Evolutionary conservation across 73 alveolate genomes (phyloP), one percentile per base, ranked within the genome.

Genomic region (Stentor coeruleus): DNA sequence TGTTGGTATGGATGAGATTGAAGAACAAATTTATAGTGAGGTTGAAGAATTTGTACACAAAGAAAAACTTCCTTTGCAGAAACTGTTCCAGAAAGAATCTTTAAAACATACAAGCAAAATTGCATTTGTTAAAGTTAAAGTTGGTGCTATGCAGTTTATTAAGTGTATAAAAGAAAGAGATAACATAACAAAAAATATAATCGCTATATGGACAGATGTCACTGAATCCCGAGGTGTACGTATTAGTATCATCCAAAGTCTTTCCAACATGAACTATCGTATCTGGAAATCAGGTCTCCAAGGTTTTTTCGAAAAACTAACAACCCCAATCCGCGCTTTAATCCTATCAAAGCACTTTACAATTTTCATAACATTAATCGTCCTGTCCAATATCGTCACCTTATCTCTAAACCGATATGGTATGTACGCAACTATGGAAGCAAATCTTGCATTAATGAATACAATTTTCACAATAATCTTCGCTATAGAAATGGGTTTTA

Each of bases 401-500:
- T 74, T 89, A 75, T 85, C 95, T 2, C 41, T 85, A 59, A 88
- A 86, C 57, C 83, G 74, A 33, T 86, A 90, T 59, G 96, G 93
- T 3, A 87, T 87, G 6, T 66, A 39, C 39, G 28, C 81, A 11
- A 81, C 49, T 20, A 59, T 77, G 0, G 76, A 59, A 86, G 38
- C 36, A 38, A n/a, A 89, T 41, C 79, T 90, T 2, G 33, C 40
- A 39, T 30, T 36, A 1, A 77, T 92, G 36, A 94, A 94, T 82
- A 33, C 81, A 15, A 59, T 85, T 41, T 94, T 94, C 84, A 94
- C 99, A 3, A 77, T 88, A 3, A 82, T 91, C 74, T 94, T 94
- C 79, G 84, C 88, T 0, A 41, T 90, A n/a, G 99, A 94, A 82
- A 89, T 94, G 95, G 92, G 92, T 28, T 80, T 92, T 14, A 92